Conservation (phyloP, 2,329 filamentous ascomycete genomes). For the Mycosphaerelloides madeirae region DNA sequence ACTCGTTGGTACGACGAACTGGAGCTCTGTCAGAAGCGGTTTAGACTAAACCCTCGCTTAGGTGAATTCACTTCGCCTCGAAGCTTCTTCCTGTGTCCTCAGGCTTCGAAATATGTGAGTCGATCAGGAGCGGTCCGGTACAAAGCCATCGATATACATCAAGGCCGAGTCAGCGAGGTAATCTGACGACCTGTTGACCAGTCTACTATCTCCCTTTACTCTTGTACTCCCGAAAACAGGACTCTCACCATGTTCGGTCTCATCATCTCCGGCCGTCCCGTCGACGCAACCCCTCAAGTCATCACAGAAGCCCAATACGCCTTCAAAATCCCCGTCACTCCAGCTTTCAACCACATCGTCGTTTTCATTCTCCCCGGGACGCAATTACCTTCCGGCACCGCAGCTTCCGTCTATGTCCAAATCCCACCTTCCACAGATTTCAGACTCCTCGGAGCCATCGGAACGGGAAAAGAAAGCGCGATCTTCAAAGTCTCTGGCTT, state of each 20-base stretch:
- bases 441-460: slow-evolving; percentile 82
- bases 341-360: slow-evolving; percentile 67
- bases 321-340: slow-evolving; percentile 58
- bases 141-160: too few relatives aligned
- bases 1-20: too few relatives aligned
- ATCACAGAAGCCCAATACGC: slow-evolving; percentile 59
- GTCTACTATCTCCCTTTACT: too few relatives aligned
- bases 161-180: too few relatives aligned
- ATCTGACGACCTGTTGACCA: too few relatives aligned
- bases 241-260: slow-evolving; percentile 53
- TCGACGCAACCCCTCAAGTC: slow-evolving; percentile 53
- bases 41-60: too few relatives aligned
- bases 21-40: too few relatives aligned
- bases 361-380: slow-evolving; percentile 82
- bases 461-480: slow-evolving; percentile 83
- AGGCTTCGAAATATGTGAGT: too few relatives aligned
- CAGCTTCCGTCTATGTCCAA: slow-evolving; percentile 86
- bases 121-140: too few relatives aligned
- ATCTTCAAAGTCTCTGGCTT: slow-evolving; percentile 70
- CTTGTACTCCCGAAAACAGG: too few relatives aligned
- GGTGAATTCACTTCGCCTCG: not conserved
- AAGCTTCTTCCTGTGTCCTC: slow-evolving; percentile 4
- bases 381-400: slow-evolving; percentile 66
- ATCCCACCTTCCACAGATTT: slow-evolving; percentile 60
- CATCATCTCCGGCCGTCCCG: slow-evolving; percentile 56